Conservation (phyloP, 805 yeast genomes). For the Teunomyces tritomae region DNA sequence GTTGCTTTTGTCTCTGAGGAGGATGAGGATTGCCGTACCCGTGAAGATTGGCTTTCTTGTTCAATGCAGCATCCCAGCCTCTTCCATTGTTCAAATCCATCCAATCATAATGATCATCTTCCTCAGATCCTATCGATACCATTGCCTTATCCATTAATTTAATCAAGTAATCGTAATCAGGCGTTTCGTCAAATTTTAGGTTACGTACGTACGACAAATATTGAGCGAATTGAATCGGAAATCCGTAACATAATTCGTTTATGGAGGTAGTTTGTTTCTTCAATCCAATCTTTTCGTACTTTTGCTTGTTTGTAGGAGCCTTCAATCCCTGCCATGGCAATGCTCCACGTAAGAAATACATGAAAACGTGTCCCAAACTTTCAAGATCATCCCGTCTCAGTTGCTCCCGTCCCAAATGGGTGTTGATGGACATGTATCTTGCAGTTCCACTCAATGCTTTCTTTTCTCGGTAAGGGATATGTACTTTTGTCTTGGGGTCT, state of each 20-base stretch:
- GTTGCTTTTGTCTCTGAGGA: conserved; percentile 26
- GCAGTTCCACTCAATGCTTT: conserved; percentile 97
- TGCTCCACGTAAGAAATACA: conserved; percentile 90
- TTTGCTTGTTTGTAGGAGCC: conserved; percentile 96
- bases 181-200: conserved; percentile 88
- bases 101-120: conserved; percentile 95
- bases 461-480: conserved; percentile 95
- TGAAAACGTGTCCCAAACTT: conserved; percentile 93
- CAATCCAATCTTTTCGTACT: conserved; percentile 96
- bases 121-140: conserved; percentile 59
- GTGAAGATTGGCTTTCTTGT: conserved; percentile 90
- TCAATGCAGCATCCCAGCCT: conserved; percentile 90
- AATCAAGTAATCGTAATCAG: conserved; percentile 87
- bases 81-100: conserved; percentile 92
- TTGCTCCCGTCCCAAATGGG: conserved; percentile 97
- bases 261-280: conserved; percentile 89
- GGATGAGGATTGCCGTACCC: conserved; percentile 97
- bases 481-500: conserved; percentile 93
- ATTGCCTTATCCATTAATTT: conserved; percentile 75
- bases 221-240: conserved; percentile 90
- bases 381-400: conserved; percentile 95
- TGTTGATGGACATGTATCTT: conserved; percentile 96
- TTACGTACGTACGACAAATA: conserved; percentile 86
- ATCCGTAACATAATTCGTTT: conserved; percentile 80
- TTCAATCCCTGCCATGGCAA: conserved; percentile 99